Conservation (phyloP, 441 rosid genomes). For the Erodium trifolium region DNA sequence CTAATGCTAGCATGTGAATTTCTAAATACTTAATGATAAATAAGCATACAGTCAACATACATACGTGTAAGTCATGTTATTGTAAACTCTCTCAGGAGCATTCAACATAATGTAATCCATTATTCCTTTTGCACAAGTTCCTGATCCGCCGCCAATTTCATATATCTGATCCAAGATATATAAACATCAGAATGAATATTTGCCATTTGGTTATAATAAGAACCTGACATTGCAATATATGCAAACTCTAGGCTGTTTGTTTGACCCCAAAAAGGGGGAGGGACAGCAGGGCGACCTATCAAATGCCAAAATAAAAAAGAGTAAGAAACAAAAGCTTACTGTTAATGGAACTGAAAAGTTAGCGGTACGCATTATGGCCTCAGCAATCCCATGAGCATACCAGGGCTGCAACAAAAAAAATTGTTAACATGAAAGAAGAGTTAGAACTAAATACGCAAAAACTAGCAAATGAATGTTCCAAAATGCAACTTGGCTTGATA, state of each 20-base stretch:
- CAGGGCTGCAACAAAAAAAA: conserved; percentile 61
- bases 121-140: conserved; percentile 89
- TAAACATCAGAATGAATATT: conserved; percentile 18
- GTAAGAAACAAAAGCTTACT: conserved; percentile 30
- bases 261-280: too few species aligned
- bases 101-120: conserved; percentile 93
- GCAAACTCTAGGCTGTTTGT: too few species aligned
- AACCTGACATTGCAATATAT: too few species aligned
- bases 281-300: too few species aligned
- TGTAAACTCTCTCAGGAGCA: conserved; percentile 83
- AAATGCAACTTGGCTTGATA: background rate
- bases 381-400: conserved; percentile 97
- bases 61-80: conserved; percentile 81
- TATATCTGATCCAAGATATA: conserved; percentile 54
- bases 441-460: conserved; percentile 6
- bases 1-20: conserved; percentile 1
- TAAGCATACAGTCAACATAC: conserved; percentile 25
- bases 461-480: background rate
- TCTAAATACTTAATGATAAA: conserved; percentile 11
- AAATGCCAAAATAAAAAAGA: background rate
- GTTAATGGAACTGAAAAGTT: conserved; percentile 76
- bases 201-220: too few species aligned
- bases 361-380: conserved; percentile 84
- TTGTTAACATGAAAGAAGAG: conserved; percentile 1
- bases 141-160: conserved; percentile 99